These are phyloP conservation scores for Epichloe scottii DNA, from an alignment of 2,329 filamentous ascomycete genomes.

Conservation along the genomic window DNA sequence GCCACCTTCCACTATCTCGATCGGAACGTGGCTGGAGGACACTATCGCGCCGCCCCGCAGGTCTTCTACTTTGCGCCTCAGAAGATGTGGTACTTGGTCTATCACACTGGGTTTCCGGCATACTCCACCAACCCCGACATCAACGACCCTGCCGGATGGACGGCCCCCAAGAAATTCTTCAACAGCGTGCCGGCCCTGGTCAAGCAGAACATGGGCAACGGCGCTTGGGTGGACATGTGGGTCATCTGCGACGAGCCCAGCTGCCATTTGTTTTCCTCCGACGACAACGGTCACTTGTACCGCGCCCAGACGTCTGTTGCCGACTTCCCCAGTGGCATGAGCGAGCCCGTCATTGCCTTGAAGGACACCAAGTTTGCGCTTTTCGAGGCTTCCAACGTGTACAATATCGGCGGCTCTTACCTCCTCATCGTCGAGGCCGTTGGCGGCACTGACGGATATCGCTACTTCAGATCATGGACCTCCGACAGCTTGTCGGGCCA, in stretches of 20 bases:
- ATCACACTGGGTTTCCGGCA: not conserved
- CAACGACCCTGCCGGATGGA: not conserved
- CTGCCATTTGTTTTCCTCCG: conserved; percentile 58
- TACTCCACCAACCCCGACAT: conserved; percentile 3
- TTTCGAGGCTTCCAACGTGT: conserved; percentile 56
- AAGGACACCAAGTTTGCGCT: conserved; percentile 36
- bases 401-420: conserved; percentile 45
- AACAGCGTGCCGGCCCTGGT: not conserved
- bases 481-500: conserved; percentile 40
- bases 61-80: not conserved
- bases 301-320: conserved; percentile 48
- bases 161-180: not conserved
- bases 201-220: conserved; percentile 38
- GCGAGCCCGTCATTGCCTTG: conserved; percentile 36
- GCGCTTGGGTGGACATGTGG: conserved; percentile 46
- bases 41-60: not conserved
- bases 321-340: conserved; percentile 50
- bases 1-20: not conserved
- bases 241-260: conserved; percentile 46
- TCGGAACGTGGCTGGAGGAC: too few relatives aligned
- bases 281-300: conserved; percentile 56
- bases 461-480: conserved; percentile 57
- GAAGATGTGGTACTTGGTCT: conserved; percentile 1
- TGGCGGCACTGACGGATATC: conserved; percentile 32
- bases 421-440: conserved; percentile 57